Base-by-base conservation (phyloP, 2,329 filamentous ascomycete genomes). In the Didymosphaeria variabile region DNA sequence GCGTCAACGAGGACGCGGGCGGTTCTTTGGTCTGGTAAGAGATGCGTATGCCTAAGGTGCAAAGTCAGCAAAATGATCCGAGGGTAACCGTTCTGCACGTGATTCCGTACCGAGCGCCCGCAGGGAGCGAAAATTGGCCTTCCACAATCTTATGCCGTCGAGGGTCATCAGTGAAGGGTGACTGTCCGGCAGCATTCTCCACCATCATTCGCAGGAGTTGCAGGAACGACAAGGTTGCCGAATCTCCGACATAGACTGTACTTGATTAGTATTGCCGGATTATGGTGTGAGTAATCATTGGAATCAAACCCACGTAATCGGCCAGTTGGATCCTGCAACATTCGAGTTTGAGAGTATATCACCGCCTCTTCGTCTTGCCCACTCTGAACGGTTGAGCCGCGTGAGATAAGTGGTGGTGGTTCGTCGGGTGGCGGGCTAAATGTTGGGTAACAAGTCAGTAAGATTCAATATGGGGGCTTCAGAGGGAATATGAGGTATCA, bases 131-230 rank as follows among this genome's bases (percentile, higher is more conserved):
- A 45, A 85, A 81, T n/a, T 81, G 81, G 32, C 81, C 81, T 70
- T 88, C 86, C 66, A 86, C 79, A 52, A 88, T 84, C 58, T 84
- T 85, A 66, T 88, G 85, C 50, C 86, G 81, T 55, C 81, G 80
- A 17, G 85, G 84, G 66, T 88, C 87, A 54, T 79, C 72, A 1
- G 87, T 89, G 66, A 90, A 90, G 0, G 81, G 75, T 3, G 86
- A 89, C 0, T 78, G 71, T 0, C 87, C 87, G 19, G 80, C 80
- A 32, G 82, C 81, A 9, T 78, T 84, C 64, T 86, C 84, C 5
- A 90, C 86, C 65, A 89, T 84, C 77, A 86, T 85, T 10, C 87
- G 85, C 19, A 90, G 83, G 47, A 87, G 77, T 58, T 89, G 85
- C 3, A 90, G 77, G 66, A 86, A 89, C 0, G 87, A 87, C 6